phyloP scores from a whole-genome alignment of 352 stramenopile species.

The Pythium rhizo-oryzae region DNA sequence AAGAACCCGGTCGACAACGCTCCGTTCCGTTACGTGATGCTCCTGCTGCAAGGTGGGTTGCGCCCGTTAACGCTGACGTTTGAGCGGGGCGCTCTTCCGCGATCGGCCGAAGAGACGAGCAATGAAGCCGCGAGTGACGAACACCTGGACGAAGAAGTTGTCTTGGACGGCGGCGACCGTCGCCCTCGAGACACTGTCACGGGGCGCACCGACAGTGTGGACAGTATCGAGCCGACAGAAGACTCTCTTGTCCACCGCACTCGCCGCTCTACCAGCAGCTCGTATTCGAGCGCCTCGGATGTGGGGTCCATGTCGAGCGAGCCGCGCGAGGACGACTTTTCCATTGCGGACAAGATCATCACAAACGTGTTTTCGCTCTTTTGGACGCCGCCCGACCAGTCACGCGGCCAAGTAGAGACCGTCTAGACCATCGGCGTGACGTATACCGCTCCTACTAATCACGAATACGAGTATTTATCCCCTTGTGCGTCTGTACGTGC shows the following conservation, averaged over 20 bases:
- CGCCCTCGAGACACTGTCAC: conserved; percentile 28
- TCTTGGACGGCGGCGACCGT: conserved; percentile 42
- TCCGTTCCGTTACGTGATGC: conserved; percentile 82
- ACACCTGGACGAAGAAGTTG: conserved; percentile 63
- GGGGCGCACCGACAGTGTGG: neutral
- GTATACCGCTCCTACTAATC: too few relatives aligned
- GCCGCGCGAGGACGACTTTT: conserved; percentile 44
- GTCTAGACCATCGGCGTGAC: conserved; percentile 11
- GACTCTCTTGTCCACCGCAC: conserved; percentile 5
- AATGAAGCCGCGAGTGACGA: neutral
- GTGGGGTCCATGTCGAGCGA: conserved; percentile 15
- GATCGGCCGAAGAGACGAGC: neutral
- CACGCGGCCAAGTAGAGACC: conserved; percentile 29
- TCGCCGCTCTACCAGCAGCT: conserved; percentile 1
- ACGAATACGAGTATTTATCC: conserved; percentile 10
- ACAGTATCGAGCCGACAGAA: conserved; percentile 8
- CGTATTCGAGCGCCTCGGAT: conserved; percentile 13
- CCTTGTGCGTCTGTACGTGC: neutral
- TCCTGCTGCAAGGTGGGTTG: conserved; percentile 76
- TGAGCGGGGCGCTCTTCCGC: conserved; percentile 37
- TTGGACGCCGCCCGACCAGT: conserved; percentile 49
- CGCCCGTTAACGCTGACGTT: conserved; percentile 82
- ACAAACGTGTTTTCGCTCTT: conserved; percentile 86
- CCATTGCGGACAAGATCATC: conserved; percentile 82
- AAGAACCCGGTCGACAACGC: conserved; percentile 63